Conservation (phyloP, 371 early-diverging fungal species). For the Rhizomucor pusillus region DNA sequence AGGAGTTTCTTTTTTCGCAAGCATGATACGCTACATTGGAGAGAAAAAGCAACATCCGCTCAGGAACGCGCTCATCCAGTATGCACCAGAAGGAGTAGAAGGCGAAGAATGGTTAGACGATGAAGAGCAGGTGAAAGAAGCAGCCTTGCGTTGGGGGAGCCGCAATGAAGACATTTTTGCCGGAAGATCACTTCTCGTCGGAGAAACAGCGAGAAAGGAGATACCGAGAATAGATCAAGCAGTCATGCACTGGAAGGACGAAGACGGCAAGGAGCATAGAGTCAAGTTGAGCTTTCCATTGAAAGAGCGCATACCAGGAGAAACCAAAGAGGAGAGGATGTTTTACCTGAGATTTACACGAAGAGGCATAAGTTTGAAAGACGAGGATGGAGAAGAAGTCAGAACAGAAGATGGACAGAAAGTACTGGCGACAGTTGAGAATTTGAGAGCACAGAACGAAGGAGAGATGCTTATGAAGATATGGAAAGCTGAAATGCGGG, state of each 20-base stretch:
- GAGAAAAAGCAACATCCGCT: conserved; percentile 2
- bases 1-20: not conserved
- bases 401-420: not conserved
- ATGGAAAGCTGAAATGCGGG: too few relatives aligned
- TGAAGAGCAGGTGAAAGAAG: not conserved
- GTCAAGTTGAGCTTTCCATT: not conserved
- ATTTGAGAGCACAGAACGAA: not conserved
- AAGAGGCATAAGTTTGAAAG: not conserved
- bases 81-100: not conserved
- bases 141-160: not conserved
- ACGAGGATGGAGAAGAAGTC: not conserved
- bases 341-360: not conserved
- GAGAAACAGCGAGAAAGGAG: not conserved
- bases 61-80: not conserved
- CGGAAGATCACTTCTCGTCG: not conserved
- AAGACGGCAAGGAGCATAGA: not conserved
- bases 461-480: not conserved
- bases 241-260: not conserved
- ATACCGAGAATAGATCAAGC: not conserved
- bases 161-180: not conserved
- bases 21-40: conserved; percentile 3
- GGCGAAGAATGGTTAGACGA: conserved; percentile 4
- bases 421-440: not conserved
- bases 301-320: not conserved
- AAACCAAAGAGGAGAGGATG: not conserved